Percentiles rank a stretch among this genome's conserved stretches.
Conservation (phyloP, 371 early-diverging fungal species). For the Encephalitozoon cuniculi region DNA sequence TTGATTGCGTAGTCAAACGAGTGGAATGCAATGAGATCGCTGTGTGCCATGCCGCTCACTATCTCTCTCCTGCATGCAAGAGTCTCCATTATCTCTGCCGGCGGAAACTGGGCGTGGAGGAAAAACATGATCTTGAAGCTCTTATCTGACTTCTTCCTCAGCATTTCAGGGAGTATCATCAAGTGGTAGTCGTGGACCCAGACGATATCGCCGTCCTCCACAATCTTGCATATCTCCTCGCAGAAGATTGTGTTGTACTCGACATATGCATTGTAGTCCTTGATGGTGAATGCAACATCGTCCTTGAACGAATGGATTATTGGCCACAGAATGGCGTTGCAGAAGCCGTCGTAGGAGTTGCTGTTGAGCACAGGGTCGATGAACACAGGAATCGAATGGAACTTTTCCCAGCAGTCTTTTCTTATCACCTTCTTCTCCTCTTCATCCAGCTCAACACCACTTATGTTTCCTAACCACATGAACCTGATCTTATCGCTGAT, state of each 20-base stretch:
- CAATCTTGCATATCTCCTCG: constrained; percentile 69
- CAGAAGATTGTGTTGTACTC: constrained; percentile 79
- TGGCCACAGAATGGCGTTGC: constrained; percentile 87
- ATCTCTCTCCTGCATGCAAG: constrained; percentile 80
- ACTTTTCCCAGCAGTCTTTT: constrained; percentile 67
- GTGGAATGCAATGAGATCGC: constrained; percentile 91
- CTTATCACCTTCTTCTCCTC: constrained; percentile 71
- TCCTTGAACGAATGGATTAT: constrained; percentile 93
- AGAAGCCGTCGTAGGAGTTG: constrained; percentile 93
- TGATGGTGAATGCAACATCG: constrained; percentile 79
- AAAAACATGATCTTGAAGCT: constrained; percentile 90
- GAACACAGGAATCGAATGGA: constrained; percentile 86
- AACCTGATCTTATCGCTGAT: constrained; percentile 83
- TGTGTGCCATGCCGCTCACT: constrained; percentile 73
- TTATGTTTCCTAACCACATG: constrained; percentile 97
- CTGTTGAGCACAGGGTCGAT: constrained; percentile 85
- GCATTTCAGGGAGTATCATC: constrained; percentile 80
- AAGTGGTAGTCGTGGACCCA: constrained; percentile 99
- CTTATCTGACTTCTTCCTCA: constrained; percentile 65
- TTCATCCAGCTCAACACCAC: constrained; percentile 69
- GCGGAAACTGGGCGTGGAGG: constrained; percentile 93
- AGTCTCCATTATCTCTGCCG: constrained; percentile 78
- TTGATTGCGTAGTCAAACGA: constrained; percentile 96
- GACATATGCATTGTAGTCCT: constrained; percentile 85
- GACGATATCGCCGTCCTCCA: constrained; percentile 80